These are phyloP conservation scores for Actinomucor elegans DNA, from an alignment of 371 early-diverging fungal species.

Conservation along the genomic window DNA sequence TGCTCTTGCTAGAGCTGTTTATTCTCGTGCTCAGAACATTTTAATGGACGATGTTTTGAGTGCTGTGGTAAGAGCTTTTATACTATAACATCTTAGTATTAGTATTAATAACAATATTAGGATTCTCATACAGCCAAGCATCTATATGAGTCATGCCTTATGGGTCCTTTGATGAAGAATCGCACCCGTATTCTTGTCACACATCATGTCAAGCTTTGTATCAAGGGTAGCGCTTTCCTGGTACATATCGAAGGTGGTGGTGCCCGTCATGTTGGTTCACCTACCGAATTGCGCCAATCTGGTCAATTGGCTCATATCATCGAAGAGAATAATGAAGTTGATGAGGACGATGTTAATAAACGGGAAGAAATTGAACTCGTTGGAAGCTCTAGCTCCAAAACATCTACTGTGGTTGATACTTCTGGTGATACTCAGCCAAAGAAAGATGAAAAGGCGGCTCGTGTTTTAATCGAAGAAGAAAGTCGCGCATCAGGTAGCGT, in stretches of 20 bases:
- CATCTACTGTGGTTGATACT: conserved; percentile 46
- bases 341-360: neutral
- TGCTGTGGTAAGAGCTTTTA: no score
- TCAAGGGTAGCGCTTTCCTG: conserved; percentile 35
- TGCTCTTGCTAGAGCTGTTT: conserved; percentile 82
- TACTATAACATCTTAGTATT: no score
- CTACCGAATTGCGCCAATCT: conserved; percentile 42
- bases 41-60: conserved; percentile 85
- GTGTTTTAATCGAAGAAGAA: conserved; percentile 46
- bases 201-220: conserved; percentile 81
- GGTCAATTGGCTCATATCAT: conserved; percentile 12
- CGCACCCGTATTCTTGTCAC: conserved; percentile 88
- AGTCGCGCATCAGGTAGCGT: conserved; percentile 53
- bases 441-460: conserved; percentile 20
- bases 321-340: conserved; percentile 14
- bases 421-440: conserved; percentile 13
- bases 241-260: conserved; percentile 45
- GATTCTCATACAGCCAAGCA: no score
- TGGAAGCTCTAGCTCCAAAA: no score
- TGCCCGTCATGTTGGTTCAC: conserved; percentile 44
- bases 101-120: no score
- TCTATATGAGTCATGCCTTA: conserved; percentile 68
- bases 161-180: conserved; percentile 67
- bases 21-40: conserved; percentile 70
- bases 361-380: conserved; percentile 18